Evolutionary conservation across 1,284 basidiomycete species (phyloP).

Genomic region (Ganoderma multipileum): DNA sequence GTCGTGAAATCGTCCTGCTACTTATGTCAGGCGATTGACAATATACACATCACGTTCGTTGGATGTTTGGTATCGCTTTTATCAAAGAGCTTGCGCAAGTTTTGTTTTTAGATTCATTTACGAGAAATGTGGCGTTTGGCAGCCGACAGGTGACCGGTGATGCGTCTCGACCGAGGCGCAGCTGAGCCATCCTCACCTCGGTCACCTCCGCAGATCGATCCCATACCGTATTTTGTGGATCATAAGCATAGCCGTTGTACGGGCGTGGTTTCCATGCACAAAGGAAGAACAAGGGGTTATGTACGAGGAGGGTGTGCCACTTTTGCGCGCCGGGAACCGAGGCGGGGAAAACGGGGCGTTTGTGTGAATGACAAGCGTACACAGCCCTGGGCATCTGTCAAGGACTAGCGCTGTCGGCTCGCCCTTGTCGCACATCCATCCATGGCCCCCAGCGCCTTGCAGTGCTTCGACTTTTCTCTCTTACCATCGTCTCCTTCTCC

Average conservation of each 20-base stretch:
- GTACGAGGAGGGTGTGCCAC: neutral
- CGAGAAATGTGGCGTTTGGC: constrained; percentile 8
- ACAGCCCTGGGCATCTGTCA: constrained; percentile 12
- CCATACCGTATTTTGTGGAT: neutral
- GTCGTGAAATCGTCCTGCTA: constrained; percentile 3
- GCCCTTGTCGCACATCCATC: constrained; percentile 7
- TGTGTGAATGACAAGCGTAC: neutral
- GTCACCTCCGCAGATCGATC: neutral
- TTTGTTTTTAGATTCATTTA: neutral
- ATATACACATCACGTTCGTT: constrained; percentile 23
- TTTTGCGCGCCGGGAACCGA: neutral
- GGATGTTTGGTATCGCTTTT: neutral
- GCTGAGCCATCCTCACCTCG: neutral
- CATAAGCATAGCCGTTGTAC: neutral
- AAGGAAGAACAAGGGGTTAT: no score
- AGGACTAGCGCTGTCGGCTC: constrained; percentile 10
- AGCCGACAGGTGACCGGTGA: neutral
- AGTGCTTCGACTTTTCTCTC: neutral
- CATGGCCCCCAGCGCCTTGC: neutral
- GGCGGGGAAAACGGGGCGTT: neutral
- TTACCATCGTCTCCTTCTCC: constrained; percentile 8
- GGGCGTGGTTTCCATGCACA: neutral
- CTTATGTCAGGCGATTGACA: constrained; percentile 2
- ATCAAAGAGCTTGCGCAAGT: neutral
- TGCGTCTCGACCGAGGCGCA: neutral